Base-by-base conservation (phyloP, 2,329 filamentous ascomycete genomes). In the Penicillium sp. region DNA sequence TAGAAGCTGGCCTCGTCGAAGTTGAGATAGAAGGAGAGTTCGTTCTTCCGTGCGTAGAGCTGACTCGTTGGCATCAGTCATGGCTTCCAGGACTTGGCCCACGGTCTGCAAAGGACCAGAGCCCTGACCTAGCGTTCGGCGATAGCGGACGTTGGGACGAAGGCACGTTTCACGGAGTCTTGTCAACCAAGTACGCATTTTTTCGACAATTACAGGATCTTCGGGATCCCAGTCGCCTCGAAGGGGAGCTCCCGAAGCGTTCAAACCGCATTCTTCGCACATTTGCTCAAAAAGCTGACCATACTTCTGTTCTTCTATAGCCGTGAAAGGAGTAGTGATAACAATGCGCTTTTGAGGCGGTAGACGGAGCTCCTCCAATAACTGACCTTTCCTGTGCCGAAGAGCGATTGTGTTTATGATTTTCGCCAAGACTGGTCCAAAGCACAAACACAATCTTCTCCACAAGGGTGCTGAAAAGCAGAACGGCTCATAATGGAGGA, bases 291-390 rank as follows among this genome's bases (percentile, higher is more conserved):
- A 91, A 2, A 96, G 72, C 7, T 86, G 83, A 40, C 82, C 80
- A 66, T 97, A 97, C 66, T 96, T 86, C 67, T 97, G 90, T 67
- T 97, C 90, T 68, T 97, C 94, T 12, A 97, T 84, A 0, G 90
- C 85, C 0, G 89, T 94, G 66, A 97, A 96, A 0, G 94, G 91
- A 70, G 96, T 86, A 1, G 88, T 94, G 55, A 97, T 90, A 12
- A 96, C 87, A 59, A 91, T 86, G 10, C 94, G 86, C 66, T 89
- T 92, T 68, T 99, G 94, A 0, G 85, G 79, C 10, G 94, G 94
- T 12, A 99, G 73, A 2, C 79, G 79, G 37, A 97, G 80, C 65
- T 99, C 92, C 55, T 88, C 80, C 37, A 91, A 83, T 9, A 97
- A 85, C 25, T 84, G 80, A 25, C 87, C 84, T 71, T 97, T 99